Percentiles rank a stretch among this genome's conserved stretches.
Evolutionary conservation across 306 rosid species (phyloP).

Genomic region (Leucaena leucocephala): DNA sequence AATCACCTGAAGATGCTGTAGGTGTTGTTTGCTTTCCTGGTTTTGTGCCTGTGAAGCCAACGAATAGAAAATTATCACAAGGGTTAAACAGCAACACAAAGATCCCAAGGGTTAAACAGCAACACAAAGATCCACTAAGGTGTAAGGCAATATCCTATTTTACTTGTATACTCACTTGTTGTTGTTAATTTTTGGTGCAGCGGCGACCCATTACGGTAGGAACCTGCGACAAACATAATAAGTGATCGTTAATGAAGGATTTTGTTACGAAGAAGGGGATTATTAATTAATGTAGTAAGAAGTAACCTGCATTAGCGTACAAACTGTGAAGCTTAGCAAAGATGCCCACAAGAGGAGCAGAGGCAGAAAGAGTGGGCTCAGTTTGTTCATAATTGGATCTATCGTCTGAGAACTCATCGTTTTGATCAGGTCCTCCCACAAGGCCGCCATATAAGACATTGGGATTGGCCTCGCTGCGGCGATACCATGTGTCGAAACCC

Average conservation of each 20-base stretch:
- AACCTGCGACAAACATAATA: slow-evolving; percentile 39
- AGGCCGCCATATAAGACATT: slow-evolving; percentile 72
- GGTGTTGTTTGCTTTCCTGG: slow-evolving; percentile 16
- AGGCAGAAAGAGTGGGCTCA: slow-evolving; percentile 77
- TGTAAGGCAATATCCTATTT: background rate
- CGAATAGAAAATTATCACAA: background rate
- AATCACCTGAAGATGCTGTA: slow-evolving; percentile 25
- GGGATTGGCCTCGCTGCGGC: slow-evolving; percentile 60
- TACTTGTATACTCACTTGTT: slow-evolving; percentile 40
- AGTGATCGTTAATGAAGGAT: background rate
- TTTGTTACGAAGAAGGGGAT: background rate
- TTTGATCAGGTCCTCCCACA: slow-evolving; percentile 81
- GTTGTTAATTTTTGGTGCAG: slow-evolving; percentile 26
- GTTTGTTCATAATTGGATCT: slow-evolving; percentile 84
- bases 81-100: background rate
- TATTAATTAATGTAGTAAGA: too few species aligned
- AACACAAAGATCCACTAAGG: background rate
- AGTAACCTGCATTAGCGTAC: slow-evolving; percentile 43
- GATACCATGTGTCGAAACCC: slow-evolving; percentile 78
- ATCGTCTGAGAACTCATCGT: slow-evolving; percentile 67
- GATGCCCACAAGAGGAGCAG: slow-evolving; percentile 80
- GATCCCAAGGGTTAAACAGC: background rate
- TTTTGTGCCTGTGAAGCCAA: slow-evolving; percentile 42
- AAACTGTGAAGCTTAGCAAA: slow-evolving; percentile 75
- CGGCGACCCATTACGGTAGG: slow-evolving; percentile 41